Evolutionary conservation across 805 yeast genomes (phyloP), one percentile per base, ranked within the genome.

Genomic region (Zygosaccharomyces lentus): DNA sequence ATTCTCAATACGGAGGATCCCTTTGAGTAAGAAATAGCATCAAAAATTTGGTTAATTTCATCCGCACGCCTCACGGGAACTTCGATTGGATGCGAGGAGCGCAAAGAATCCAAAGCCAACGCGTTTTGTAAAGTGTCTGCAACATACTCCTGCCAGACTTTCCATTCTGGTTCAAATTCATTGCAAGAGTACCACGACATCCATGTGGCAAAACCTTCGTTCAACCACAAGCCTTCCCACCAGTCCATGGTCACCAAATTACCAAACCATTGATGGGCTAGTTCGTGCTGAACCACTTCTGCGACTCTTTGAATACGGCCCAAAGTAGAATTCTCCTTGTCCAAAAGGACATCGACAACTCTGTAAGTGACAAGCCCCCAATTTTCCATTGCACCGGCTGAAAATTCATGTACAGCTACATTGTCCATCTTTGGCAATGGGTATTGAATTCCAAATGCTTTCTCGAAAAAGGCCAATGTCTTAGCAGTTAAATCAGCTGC

Each of bases 251-350:
- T 86, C 49, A 86, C 95, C 67, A 86, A 74, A 67, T 86, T 83
- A 62, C 95, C 95, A 59, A 86, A 86, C 95, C 95, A 86, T 71
- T 86, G 95, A 67, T 86, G 95, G 41, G 95, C 93, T 70, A 86
- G 75, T 69, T 86, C 95, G 70, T 86, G 95, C 70, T 83, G 87
- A 37, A 86, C 89, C 40, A 86, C 93, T 61, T 86, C 91, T 30
- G 89, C 84, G 32, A 86, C 93, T 64, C 90, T 75, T 64, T 80
- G 81, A 63, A 80, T 78, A 54, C 84, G 76, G 48, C 71, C 72
- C 51, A 79, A 70, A 50, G 81, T 79, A 41, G 93, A 80, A 57
- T 77, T 77, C 56, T 78, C 76, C 52, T 86, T 87, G 62, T 84
- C 91, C 54, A 82, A 73, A 52, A 86, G 73, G 49, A 86, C 69